A percentile compares a stretch with the other conserved stretches of the same genome.
phyloP scores from a whole-genome alignment of 805 yeast genomes.

The Starmerella apicola region DNA sequence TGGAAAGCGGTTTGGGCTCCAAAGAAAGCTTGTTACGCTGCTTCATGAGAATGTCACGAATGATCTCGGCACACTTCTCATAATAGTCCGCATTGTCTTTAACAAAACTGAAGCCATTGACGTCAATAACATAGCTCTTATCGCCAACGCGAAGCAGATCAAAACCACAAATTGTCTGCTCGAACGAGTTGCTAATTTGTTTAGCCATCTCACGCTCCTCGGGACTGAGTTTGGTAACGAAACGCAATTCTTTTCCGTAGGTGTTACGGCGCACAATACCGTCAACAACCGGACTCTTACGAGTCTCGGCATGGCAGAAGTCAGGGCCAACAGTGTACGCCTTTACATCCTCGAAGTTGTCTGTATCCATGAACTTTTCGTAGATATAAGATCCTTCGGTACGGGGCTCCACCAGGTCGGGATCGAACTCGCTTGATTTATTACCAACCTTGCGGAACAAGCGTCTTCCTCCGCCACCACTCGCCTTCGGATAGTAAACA shows the following conservation, averaged over 20 bases:
- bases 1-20: slow-evolving; percentile 1
- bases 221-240: slow-evolving; percentile 62
- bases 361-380: slow-evolving; percentile 94
- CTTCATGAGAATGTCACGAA: slow-evolving; percentile 59
- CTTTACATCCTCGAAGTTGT: slow-evolving; percentile 95
- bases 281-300: slow-evolving; percentile 98
- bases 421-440: slow-evolving; percentile 92
- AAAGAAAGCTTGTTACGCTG: slow-evolving; percentile 35
- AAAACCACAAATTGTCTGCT: slow-evolving; percentile 94
- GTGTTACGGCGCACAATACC: slow-evolving; percentile 96
- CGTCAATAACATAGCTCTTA: slow-evolving; percentile 85
- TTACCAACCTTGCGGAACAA: slow-evolving; percentile 92
- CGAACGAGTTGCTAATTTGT: slow-evolving; percentile 59
- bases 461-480: slow-evolving; percentile 96
- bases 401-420: slow-evolving; percentile 58
- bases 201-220: slow-evolving; percentile 74
- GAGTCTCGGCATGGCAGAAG: slow-evolving; percentile 94
- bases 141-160: slow-evolving; percentile 85
- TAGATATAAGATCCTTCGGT: slow-evolving; percentile 85
- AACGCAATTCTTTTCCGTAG: slow-evolving; percentile 92
- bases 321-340: slow-evolving; percentile 90
- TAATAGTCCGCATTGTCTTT: slow-evolving; percentile 82
- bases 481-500: slow-evolving; percentile 73
- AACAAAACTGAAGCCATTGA: slow-evolving; percentile 94
- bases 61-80: slow-evolving; percentile 65